These are phyloP conservation scores for Fusarium sp. DNA, from an alignment of 2,329 filamentous ascomycete genomes.

Conservation along the genomic window DNA sequence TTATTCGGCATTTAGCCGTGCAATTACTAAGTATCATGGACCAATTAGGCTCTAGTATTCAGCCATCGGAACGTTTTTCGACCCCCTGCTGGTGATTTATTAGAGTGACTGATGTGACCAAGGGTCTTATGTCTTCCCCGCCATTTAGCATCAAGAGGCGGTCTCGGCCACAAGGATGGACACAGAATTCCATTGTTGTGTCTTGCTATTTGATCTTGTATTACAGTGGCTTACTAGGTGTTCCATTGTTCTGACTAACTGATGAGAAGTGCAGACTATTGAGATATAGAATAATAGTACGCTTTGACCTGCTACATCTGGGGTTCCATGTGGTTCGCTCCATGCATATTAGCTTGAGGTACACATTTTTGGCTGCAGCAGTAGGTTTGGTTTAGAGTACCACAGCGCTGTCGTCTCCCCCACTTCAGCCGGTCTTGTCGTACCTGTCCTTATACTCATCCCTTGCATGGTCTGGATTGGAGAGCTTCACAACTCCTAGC, in stretches of 20 bases:
- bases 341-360: not conserved
- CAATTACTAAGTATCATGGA: constrained; percentile 33
- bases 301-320: not conserved
- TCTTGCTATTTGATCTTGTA: not conserved
- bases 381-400: constrained; percentile 4
- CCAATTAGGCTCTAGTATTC: constrained; percentile 47
- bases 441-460: constrained; percentile 28
- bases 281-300: not conserved
- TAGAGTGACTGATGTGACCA: not conserved
- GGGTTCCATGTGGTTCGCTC: not conserved
- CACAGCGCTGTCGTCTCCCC: constrained; percentile 15
- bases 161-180: not conserved
- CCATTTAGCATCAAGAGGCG: constrained; percentile 5
- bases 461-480: constrained; percentile 30
- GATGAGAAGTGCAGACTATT: not conserved
- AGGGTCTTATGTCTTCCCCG: constrained; percentile 21
- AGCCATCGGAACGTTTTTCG: not conserved
- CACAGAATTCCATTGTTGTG: not conserved
- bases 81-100: constrained; percentile 7
- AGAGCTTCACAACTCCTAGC: constrained; percentile 32
- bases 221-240: not conserved
- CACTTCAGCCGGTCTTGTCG: constrained; percentile 15
- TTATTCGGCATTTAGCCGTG: not conserved
- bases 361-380: constrained; percentile 3
- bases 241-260: constrained; percentile 2